Evolutionary conservation across 164 flowering plant genomes (phyloP), one percentile per base, ranked within the genome.

Genomic region (Houttuynia cordata): DNA sequence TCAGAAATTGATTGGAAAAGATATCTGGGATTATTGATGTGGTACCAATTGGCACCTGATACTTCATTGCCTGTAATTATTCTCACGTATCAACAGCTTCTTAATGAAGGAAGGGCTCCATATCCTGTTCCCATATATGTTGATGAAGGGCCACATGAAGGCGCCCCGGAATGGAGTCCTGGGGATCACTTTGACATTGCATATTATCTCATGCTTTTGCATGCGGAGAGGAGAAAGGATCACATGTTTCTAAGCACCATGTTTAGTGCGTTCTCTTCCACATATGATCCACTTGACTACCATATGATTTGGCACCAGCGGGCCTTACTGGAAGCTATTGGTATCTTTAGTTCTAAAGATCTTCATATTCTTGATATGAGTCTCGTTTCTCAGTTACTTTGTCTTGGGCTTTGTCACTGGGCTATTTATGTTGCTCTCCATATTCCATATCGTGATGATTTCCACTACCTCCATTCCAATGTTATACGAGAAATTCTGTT

Each of bases 261-360:
- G 99, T 88, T 94, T 61, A 86, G 89, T 77, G 87, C 97, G 60
- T 87, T 76, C 68, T 83, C 97, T 63, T 94, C 99, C 71, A 86
- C 97, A 42, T 58, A 79, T 76, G 99, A 94, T 78, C 87, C 93
- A 50, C 93, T 91, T 70, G 99, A 94, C 69, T 77, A 91, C 72
- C 99, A 94, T 76, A 94, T 94, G 95, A 88, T 94, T 62, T 94
- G 99, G 99, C 99, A 94, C 76, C 99, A 94, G 60, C 87, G 96
- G 64, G 81, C 78, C n/a, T 67, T 87, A 57, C 68, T 94, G 76
- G 96, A 91, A 76, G 91, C 99, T 52, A 70, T 85, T 55, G 99
- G 99, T 37, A 84, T 81, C 73, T 78, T 83, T 69, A 80, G 75
- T 71, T 85, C 86, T 13, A 78, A 78, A 63, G 93, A 88, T 79